Conservation (phyloP, 192 early-diverging fungal genomes). For the Umbelopsis ramanniana region DNA sequence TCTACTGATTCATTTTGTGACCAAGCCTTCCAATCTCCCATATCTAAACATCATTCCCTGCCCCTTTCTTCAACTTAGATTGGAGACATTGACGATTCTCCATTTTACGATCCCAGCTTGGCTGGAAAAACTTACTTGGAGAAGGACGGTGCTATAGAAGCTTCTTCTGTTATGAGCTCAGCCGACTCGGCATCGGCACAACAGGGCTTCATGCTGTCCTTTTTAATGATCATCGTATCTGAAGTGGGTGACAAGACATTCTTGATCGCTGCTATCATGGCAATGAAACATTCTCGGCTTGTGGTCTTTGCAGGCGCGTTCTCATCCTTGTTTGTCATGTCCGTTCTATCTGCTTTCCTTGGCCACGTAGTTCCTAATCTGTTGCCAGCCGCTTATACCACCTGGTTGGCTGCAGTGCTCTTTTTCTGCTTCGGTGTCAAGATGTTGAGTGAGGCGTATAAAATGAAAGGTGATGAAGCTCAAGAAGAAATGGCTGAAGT, state of each 20-base stretch:
- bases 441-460: conserved; percentile 81
- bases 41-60: background rate
- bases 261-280: conserved; percentile 97
- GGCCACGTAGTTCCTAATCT: conserved; percentile 90
- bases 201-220: conserved; percentile 59
- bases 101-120: conserved; percentile 7
- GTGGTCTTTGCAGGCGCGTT: conserved; percentile 92
- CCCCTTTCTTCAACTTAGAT: background rate
- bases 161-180: background rate
- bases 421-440: conserved; percentile 94
- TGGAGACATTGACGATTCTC: background rate
- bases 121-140: conserved; percentile 7
- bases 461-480: conserved; percentile 88
- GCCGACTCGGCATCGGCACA: background rate
- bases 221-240: conserved; percentile 92
- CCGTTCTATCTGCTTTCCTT: conserved; percentile 91
- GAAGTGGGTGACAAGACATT: conserved; percentile 99
- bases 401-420: conserved; percentile 79
- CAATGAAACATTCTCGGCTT: conserved; percentile 93
- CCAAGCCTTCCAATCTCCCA: background rate
- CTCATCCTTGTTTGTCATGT: conserved; percentile 90
- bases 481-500: conserved; percentile 93
- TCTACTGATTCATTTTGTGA: background rate
- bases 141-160: background rate
- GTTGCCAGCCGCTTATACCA: conserved; percentile 87